A percentile compares a stretch with the other conserved stretches of the same genome.
Evolutionary conservation across 768 basidiomycete species (phyloP).

Genomic region (Psilocybe subaeruginosa): DNA sequence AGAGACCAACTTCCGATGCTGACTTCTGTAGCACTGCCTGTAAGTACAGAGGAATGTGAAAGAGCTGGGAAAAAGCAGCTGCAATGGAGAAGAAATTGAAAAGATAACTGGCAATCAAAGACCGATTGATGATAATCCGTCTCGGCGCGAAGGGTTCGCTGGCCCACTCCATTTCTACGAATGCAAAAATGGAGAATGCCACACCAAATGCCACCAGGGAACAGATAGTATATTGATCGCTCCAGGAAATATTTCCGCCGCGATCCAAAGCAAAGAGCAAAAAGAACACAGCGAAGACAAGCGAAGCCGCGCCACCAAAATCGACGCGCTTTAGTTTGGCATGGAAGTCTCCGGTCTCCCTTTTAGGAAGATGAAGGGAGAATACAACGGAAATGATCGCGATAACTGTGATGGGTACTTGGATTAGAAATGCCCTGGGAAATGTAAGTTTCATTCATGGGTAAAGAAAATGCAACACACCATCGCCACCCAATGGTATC

Average conservation of each 20-base stretch:
- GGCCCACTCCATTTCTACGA: conserved; percentile 52
- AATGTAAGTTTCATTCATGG: background rate
- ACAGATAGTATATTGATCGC: conserved; percentile 37
- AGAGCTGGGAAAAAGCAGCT: conserved; percentile 46
- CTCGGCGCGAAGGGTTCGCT: conserved; percentile 64
- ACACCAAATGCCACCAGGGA: conserved; percentile 36
- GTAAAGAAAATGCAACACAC: conserved; percentile 27
- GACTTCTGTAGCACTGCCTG: conserved; percentile 56
- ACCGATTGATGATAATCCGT: conserved; percentile 51
- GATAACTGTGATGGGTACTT: conserved; percentile 57
- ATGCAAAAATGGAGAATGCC: conserved; percentile 40
- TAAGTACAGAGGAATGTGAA: conserved; percentile 57
- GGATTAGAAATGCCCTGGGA: conserved; percentile 58
- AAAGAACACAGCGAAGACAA: conserved; percentile 57
- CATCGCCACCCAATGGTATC: conserved; percentile 74
- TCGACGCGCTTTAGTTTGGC: conserved; percentile 64
- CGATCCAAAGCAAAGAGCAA: conserved; percentile 62
- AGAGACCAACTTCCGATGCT: conserved; percentile 53
- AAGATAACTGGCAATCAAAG: conserved; percentile 57
- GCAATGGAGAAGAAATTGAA: conserved; percentile 61
- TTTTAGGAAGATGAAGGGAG: conserved; percentile 55
- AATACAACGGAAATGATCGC: conserved; percentile 57
- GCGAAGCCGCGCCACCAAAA: conserved; percentile 58
- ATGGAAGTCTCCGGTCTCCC: conserved; percentile 40
- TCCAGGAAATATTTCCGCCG: conserved; percentile 54